Evolutionary conservation across 2,329 filamentous ascomycete genomes (phyloP), one percentile per base, ranked within the genome.

Genomic region (Fusarium nygamai): DNA sequence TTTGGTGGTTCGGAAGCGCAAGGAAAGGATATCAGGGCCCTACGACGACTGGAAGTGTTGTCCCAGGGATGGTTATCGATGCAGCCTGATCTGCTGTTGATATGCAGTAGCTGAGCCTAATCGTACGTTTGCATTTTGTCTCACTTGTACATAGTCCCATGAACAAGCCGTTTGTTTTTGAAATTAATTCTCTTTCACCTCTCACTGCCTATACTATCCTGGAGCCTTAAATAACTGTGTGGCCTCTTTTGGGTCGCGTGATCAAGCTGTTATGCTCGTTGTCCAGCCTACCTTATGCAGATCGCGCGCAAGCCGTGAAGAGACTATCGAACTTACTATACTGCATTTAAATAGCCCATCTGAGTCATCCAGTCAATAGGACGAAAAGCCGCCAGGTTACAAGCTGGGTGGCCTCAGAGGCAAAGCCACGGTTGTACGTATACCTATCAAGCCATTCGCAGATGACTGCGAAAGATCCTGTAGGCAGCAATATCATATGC

Each of bases 1-100:
- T 80, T 3, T 87, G 84, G 83, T 87, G 85, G 86, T 69, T 85
- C 20, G 53, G 80, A 2, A 79, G 78, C n/a, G 77, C 77, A 22
- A 71, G 77, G 11, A 78, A 77, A 33, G 77, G 74, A 13, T 78
- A 78, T 8, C 69, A 70, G n/a, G 77, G 77, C 8, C 77, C 77
- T 17, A 77, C 73, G 7, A 51, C 74, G 4, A 73, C 76, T 5
- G 77, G 77, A 9, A 68, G 61, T 14, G 64, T 78, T 57, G 75
- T 78, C 5, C 72, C 73, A 3, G 71, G 73, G 0, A 67, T 76
- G 64, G 67, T 51, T 7, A 39, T 76, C n/a, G 69, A 71, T 48
- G 47, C 44, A 20, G 76, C 73, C 60, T 78, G 44, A 77, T 61
- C 19, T 66, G 22, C 36, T 22, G n/a, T 47, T 51, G 36, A 31